Conservation (phyloP, 345 rosid species). For the Eucalyptus polyanthemos region DNA sequence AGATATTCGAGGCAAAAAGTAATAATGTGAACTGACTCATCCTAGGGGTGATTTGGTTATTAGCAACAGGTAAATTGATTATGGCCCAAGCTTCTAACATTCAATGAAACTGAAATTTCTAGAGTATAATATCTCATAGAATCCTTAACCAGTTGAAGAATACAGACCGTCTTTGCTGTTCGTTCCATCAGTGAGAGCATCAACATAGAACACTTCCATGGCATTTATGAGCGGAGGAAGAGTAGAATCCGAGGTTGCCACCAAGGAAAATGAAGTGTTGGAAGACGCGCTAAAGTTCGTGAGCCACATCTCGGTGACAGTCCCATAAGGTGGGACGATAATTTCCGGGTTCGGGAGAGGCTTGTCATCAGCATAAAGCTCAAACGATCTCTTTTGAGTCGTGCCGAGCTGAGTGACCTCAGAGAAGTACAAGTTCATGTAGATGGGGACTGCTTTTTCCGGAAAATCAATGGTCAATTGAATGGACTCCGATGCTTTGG, state of each 20-base stretch:
- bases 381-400: constrained; percentile 19
- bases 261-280: constrained; percentile 13
- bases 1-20: not conserved
- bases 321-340: constrained; percentile 15
- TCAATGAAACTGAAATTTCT: not conserved
- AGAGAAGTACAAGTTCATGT: constrained; percentile 28
- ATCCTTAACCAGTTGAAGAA: not conserved
- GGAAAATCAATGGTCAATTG: constrained; percentile 2
- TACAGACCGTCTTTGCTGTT: constrained; percentile 14
- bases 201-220: constrained; percentile 13
- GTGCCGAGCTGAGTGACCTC: constrained; percentile 20
- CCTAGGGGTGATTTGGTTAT: not conserved
- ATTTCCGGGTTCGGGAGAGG: not conserved
- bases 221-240: constrained; percentile 43
- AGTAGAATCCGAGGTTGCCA: constrained; percentile 16
- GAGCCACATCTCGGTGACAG: not conserved
- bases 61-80: not conserved
- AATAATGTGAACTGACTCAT: not conserved
- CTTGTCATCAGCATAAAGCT: not conserved
- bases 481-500: not conserved
- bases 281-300: constrained; percentile 5
- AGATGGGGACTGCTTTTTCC: not conserved
- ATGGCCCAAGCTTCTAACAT: not conserved
- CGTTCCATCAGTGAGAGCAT: constrained; percentile 14
- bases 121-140: not conserved